Evolutionary conservation across 2,329 filamentous ascomycete species (phyloP), one percentile per base, ranked within the genome.

Genomic region (Ophiosphaerella narmari): DNA sequence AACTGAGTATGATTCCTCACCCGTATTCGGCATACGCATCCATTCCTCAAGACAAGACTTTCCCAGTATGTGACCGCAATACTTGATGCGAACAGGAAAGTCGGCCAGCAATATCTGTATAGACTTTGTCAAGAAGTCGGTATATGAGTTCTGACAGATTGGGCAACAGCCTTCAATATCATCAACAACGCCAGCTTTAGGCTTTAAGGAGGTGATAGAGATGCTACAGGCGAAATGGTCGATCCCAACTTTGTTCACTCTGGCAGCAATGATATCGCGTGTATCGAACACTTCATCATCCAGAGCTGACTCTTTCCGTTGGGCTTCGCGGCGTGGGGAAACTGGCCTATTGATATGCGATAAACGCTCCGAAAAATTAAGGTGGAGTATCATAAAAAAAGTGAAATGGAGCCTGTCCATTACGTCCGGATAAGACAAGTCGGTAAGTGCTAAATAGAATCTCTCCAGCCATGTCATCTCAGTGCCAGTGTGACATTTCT

Each of bases 41-140:
- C 62, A 67, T 23, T 46, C 47, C 46, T 63, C 59, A 5, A 67
- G 53, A 42, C 64, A 67, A 0, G 43, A 18, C 31, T 63, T 67
- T 4, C 64, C 64, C 5, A 65, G 36, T 13, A 64, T 24, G 38
- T 67, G 64, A 2, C 64, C 62, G 31, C 64, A 67, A 41, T 63
- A 44, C 31, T 65, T 67, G 43, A 67, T 65, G 2, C 58, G 55
- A 2, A 64, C 57, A 7, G 62, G 60, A 24, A 53, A 65, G 44
- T 67, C 64, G 13, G 52, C 50, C 0, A 67, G 40, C 2, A 64
- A 46, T 2, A 62, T 55, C 8, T 51, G 18, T 7, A 55, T 37
- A 0, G 52, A 24, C 39, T 50, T 60, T 1, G 43, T 41, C 2
- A 38, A 11, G 1, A 59, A 40, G 18, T 55, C 58, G 1, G 55